Evolutionary conservation across 2,329 filamentous ascomycete species (phyloP), one percentile per base, ranked within the genome.

Genomic region (Aureobasidium sp.): DNA sequence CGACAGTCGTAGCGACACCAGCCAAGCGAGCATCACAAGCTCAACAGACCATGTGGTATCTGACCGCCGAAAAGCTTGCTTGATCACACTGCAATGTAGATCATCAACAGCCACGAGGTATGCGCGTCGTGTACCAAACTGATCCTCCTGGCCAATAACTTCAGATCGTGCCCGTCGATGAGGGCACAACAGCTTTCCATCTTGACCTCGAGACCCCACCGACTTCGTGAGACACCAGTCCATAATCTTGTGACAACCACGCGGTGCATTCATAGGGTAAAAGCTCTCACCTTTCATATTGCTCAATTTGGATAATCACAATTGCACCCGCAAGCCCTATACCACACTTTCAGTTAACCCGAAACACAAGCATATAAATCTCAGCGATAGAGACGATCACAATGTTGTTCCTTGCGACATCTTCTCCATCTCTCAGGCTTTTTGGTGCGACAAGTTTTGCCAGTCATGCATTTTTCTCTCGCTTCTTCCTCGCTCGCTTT

Each of bases 41-140:
- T 32, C 12, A n/a, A n/a, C n/a, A 16, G 24, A 21, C 24, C 30
- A 51, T 30, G 34, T 27, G 41, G 25, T 3, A 25, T 51, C 16
- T 16, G 30, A 8, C 22, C 47, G 22, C 44, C 30, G n/a, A 30
- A 32, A 30, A 51, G 27, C 27, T 51, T 29, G n/a, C 35, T 39
- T 41, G 21, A 19, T 40, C 22, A 35, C 44, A 25, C 14, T 48
- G 34, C 48, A 34, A 45, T 34, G 41, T 45, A 49, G 45, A 49
- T 49, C 45, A 1, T 14, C 12, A 2, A 29, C 16, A 16, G 2
- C n/a, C n/a, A 34, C 30, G 40, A 45, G 24, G 3, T 45, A 10
- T 49, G 41, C 19, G 32, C 29, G 34, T 29, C 41, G 41, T 16
- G 24, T 4, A 16, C 17, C 16, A 29, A 6, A 34, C 41, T 6